phyloP scores from a whole-genome alignment of 75 land plant genomes.

The Picea sitchensis region DNA sequence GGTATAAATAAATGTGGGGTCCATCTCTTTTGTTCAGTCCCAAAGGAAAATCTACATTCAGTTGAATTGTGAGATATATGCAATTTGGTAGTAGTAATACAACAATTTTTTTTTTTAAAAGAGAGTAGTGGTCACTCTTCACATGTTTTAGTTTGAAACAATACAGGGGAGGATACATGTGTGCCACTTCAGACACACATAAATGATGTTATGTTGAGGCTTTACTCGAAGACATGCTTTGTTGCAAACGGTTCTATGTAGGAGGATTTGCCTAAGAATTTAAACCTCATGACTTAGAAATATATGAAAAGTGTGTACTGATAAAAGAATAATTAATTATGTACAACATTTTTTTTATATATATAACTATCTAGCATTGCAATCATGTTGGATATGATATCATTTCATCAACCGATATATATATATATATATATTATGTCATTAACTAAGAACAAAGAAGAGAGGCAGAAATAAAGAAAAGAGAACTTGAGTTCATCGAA shows the following conservation, averaged over 20 bases:
- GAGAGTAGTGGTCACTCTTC: slow-evolving; percentile 14
- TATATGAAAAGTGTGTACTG: slow-evolving; percentile 13
- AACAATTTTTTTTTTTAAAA: not conserved
- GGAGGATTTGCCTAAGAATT: slow-evolving; percentile 45
- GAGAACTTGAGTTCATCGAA: too few species aligned
- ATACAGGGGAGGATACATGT: slow-evolving; percentile 94
- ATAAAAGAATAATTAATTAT: too few species aligned
- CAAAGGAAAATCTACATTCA: slow-evolving; percentile 23
- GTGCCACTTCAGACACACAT: slow-evolving; percentile 99
- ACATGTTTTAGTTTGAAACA: slow-evolving; percentile 22
- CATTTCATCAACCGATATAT: too few species aligned
- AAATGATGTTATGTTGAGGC: slow-evolving; percentile 97
- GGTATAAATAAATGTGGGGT: slow-evolving; percentile 31
- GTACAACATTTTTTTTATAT: too few species aligned
- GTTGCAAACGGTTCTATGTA: slow-evolving; percentile 53
- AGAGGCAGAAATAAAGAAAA: too few species aligned
- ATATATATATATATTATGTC: too few species aligned
- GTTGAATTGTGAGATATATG: slow-evolving; percentile 24
- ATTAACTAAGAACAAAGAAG: too few species aligned
- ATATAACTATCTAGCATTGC: too few species aligned
- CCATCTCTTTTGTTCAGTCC: slow-evolving; percentile 30
- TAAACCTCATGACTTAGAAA: slow-evolving; percentile 21
- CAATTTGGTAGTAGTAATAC: slow-evolving; percentile 27
- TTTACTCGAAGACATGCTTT: slow-evolving; percentile 84
- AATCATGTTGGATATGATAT: too few species aligned